Evolutionary conservation across 2,329 filamentous ascomycete genomes (phyloP).

Genomic region (Alternaria longipes): DNA sequence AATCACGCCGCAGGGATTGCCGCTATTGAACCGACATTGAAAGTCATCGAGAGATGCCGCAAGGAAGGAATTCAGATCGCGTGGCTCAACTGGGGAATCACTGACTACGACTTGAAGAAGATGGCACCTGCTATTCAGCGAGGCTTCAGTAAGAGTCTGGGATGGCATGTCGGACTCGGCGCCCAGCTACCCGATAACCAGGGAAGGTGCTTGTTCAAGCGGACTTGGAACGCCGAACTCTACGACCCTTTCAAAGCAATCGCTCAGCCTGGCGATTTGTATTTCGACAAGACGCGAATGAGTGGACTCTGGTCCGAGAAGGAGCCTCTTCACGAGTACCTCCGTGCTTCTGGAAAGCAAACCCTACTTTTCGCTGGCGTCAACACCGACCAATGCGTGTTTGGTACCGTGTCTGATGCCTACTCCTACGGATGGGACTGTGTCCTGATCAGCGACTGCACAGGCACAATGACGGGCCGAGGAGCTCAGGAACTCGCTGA

Average conservation of each 20-base stretch:
- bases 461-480: slow-evolving; percentile 53
- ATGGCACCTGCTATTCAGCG: slow-evolving; percentile 56
- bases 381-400: slow-evolving; percentile 56
- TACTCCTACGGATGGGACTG: slow-evolving; percentile 56
- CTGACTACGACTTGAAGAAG: slow-evolving; percentile 47
- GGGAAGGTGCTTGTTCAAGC: slow-evolving; percentile 54
- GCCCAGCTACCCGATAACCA: slow-evolving; percentile 49
- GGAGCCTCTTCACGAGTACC: slow-evolving; percentile 53
- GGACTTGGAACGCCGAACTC: slow-evolving; percentile 55
- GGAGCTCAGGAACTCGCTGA: slow-evolving; percentile 53
- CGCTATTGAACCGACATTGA: slow-evolving; percentile 49
- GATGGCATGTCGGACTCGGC: slow-evolving; percentile 55
- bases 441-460: slow-evolving; percentile 53
- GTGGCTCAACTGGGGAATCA: slow-evolving; percentile 56
- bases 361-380: slow-evolving; percentile 55
- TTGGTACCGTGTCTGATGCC: slow-evolving; percentile 54
- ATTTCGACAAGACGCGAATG: slow-evolving; percentile 57
- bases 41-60: slow-evolving; percentile 53
- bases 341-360: slow-evolving; percentile 53
- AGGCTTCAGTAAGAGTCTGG: slow-evolving; percentile 53
- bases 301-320: slow-evolving; percentile 54
- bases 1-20: slow-evolving; percentile 42
- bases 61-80: slow-evolving; percentile 53
- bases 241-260: slow-evolving; percentile 53
- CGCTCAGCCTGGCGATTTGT: slow-evolving; percentile 51